A percentile compares a stretch with the other conserved stretches of the same genome.
Evolutionary conservation across 768 basidiomycete genomes (phyloP).

Genomic region (Chlorophyllum brunneum): DNA sequence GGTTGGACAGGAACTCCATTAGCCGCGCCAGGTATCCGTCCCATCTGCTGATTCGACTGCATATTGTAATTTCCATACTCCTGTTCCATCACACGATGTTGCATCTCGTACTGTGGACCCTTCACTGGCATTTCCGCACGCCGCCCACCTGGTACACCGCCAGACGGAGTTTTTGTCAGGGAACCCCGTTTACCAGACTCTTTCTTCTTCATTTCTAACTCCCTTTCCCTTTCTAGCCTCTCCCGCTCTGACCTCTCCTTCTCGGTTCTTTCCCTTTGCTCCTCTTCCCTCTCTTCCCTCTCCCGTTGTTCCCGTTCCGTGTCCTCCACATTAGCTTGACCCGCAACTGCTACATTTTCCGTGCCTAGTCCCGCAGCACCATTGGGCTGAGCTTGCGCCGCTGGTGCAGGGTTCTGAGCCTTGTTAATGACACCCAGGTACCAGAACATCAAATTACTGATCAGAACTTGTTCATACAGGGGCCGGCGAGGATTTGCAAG

Average conservation of each 20-base stretch:
- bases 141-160: constrained; percentile 48
- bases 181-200: constrained; percentile 49
- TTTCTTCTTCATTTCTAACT: constrained; percentile 55
- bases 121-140: constrained; percentile 84
- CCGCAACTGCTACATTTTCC: constrained; percentile 30
- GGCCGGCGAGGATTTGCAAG: constrained; percentile 95
- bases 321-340: constrained; percentile 28
- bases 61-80: constrained; percentile 59
- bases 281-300: constrained; percentile 34
- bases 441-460: constrained; percentile 98
- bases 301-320: constrained; percentile 35
- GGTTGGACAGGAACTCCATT: constrained; percentile 24
- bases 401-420: constrained; percentile 51
- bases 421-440: constrained; percentile 98
- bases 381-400: constrained; percentile 23
- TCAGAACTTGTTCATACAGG: constrained; percentile 93
- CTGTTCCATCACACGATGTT: constrained; percentile 89
- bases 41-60: constrained; percentile 27
- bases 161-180: constrained; percentile 61
- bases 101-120: constrained; percentile 91
- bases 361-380: constrained; percentile 21
- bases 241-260: constrained; percentile 40
- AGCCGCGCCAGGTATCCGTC: background rate
- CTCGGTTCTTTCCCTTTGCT: constrained; percentile 41
- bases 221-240: constrained; percentile 40